Percentiles rank a stretch among this genome's conserved stretches.
phyloP scores from a whole-genome alignment of 1,284 basidiomycete genomes.

The Vanrija humicola region DNA sequence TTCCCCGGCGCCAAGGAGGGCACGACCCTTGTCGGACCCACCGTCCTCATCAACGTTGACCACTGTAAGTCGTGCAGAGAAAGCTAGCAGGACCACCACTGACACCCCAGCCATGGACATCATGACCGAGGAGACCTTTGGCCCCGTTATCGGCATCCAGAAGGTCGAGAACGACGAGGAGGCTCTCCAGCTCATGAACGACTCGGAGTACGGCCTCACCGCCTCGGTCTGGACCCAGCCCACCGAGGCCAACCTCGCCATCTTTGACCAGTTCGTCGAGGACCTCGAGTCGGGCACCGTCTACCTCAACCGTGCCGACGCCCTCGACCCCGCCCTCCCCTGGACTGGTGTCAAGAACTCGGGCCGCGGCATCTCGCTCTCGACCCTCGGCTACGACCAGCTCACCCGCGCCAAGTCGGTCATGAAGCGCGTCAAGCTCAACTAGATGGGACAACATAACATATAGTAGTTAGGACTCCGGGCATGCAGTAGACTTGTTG shows the following conservation, averaged over 20 bases:
- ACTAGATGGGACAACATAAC: background rate
- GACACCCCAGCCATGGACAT: slow-evolving; percentile 70
- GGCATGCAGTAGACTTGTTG: background rate
- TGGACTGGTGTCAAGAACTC: slow-evolving; percentile 95
- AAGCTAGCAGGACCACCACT: background rate
- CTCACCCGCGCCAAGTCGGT: slow-evolving; percentile 25
- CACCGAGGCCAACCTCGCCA: slow-evolving; percentile 53
- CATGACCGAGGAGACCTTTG: slow-evolving; percentile 82
- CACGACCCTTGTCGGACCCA: slow-evolving; percentile 80
- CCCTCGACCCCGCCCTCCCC: slow-evolving; percentile 80
- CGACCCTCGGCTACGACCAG: slow-evolving; percentile 59
- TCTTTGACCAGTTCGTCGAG: slow-evolving; percentile 67
- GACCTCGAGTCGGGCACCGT: slow-evolving; percentile 82
- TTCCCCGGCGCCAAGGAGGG: slow-evolving; percentile 68
- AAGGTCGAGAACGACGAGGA: slow-evolving; percentile 67
- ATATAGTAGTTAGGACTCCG: background rate
- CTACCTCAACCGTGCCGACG: slow-evolving; percentile 87
- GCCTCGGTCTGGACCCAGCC: slow-evolving; percentile 87
- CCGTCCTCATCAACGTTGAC: slow-evolving; percentile 80
- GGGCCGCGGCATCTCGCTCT: slow-evolving; percentile 82
- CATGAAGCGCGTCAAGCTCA: slow-evolving; percentile 19
- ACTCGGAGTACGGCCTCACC: slow-evolving; percentile 91
- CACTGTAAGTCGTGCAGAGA: slow-evolving; percentile 61
- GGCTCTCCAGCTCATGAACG: slow-evolving; percentile 86
- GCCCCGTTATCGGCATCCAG: slow-evolving; percentile 85